Evolutionary conservation across 768 basidiomycete species (phyloP).

Genomic region (Gelatoporia subvermispora): DNA sequence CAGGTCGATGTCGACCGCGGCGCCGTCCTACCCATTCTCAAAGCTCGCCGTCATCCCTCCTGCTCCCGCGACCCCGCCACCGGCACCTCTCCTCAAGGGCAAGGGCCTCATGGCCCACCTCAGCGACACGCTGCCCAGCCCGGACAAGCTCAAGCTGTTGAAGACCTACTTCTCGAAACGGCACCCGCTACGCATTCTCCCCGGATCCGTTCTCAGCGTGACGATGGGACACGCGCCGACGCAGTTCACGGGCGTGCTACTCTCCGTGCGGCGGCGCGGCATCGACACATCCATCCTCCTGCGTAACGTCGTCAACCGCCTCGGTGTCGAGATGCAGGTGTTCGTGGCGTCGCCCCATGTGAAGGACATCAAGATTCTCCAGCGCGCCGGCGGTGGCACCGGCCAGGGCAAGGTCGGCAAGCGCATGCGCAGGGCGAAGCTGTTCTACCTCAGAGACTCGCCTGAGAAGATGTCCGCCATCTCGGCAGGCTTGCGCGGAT

Average conservation of each 20-base stretch:
- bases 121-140: conserved; percentile 55
- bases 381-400: conserved; percentile 39
- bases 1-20: conserved; percentile 43
- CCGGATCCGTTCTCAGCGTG: conserved; percentile 86
- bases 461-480: conserved; percentile 84
- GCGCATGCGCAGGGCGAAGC: conserved; percentile 70
- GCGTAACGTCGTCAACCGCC: conserved; percentile 86
- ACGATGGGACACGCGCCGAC: conserved; percentile 73
- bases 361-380: conserved; percentile 80
- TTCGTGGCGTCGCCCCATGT: conserved; percentile 82
- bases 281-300: conserved; percentile 84
- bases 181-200: conserved; percentile 61
- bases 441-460: conserved; percentile 78
- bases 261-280: conserved; percentile 78
- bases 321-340: conserved; percentile 91
- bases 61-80: conserved; percentile 36
- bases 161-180: conserved; percentile 65
- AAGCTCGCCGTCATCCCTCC: conserved; percentile 53
- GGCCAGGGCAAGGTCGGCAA: conserved; percentile 38
- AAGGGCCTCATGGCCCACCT: conserved; percentile 79
- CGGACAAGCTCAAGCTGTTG: conserved; percentile 67
- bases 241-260: conserved; percentile 83
- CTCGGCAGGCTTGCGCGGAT: conserved; percentile 41
- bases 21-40: conserved; percentile 65
- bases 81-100: conserved; percentile 51